phyloP scores from a whole-genome alignment of 352 stramenopile genomes.

The Phytopythium sindhum region DNA sequence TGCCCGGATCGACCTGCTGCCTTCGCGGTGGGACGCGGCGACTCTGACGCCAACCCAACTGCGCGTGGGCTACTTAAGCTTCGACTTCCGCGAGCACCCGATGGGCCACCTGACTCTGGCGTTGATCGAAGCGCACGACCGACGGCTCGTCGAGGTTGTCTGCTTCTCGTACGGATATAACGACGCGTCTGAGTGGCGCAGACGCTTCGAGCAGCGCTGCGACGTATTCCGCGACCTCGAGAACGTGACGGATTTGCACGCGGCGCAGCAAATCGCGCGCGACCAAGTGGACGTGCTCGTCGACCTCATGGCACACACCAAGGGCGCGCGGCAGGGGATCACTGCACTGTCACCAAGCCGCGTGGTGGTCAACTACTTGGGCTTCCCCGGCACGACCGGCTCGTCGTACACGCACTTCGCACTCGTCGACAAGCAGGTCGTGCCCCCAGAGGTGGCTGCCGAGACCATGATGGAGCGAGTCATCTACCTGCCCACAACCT shows the following conservation, averaged over 20 bases:
- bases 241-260: slow-evolving; percentile 41
- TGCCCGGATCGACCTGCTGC: slow-evolving; percentile 26
- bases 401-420: slow-evolving; percentile 69
- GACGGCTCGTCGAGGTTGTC: slow-evolving; percentile 33
- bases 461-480: slow-evolving; percentile 72
- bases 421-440: slow-evolving; percentile 65
- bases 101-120: slow-evolving; percentile 91
- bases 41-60: slow-evolving; percentile 19
- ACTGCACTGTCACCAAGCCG: slow-evolving; percentile 48
- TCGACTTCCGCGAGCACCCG: slow-evolving; percentile 91
- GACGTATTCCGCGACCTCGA: slow-evolving; percentile 67
- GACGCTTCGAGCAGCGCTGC: slow-evolving; percentile 45
- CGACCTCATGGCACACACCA: slow-evolving; percentile 92
- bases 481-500: slow-evolving; percentile 87
- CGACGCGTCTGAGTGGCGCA: slow-evolving; percentile 62
- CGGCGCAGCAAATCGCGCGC: slow-evolving; percentile 42
- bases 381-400: slow-evolving; percentile 88
- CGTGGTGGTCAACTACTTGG: slow-evolving; percentile 88
- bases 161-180: slow-evolving; percentile 86
- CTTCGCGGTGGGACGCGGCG: slow-evolving; percentile 12
- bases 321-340: slow-evolving; percentile 67
- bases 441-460: slow-evolving; percentile 48
- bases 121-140: slow-evolving; percentile 75
- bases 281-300: slow-evolving; percentile 83
- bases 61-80: slow-evolving; percentile 86